phyloP scores from a whole-genome alignment of 2,329 filamentous ascomycete genomes.

The Mycosphaerella sp. region DNA sequence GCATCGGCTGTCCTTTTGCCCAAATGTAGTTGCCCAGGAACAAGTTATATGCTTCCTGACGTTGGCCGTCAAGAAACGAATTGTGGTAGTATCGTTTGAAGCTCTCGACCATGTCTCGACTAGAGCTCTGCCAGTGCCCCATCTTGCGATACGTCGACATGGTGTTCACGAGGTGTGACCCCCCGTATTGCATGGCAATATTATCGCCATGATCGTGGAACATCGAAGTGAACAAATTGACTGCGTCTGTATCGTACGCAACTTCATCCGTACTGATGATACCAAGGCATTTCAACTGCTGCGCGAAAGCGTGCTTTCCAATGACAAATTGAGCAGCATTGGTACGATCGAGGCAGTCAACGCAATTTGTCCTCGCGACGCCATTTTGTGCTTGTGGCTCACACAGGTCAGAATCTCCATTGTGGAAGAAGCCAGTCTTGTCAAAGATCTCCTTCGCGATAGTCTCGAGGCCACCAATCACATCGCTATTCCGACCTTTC shows the following conservation, averaged over 20 bases:
- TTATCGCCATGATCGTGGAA: slow-evolving; percentile 94
- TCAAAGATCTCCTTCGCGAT: slow-evolving; percentile 84
- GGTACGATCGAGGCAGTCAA: slow-evolving; percentile 93
- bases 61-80: slow-evolving; percentile 93
- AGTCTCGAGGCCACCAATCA: slow-evolving; percentile 82
- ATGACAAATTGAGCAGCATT: slow-evolving; percentile 98
- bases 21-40: slow-evolving; percentile 97
- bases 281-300: slow-evolving; percentile 86
- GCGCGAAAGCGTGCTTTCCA: slow-evolving; percentile 83
- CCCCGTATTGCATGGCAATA: slow-evolving; percentile 95
- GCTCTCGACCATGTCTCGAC: slow-evolving; percentile 96
- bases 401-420: slow-evolving; percentile 65
- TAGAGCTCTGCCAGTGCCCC: slow-evolving; percentile 97
- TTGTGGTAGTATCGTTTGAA: slow-evolving; percentile 99
- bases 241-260: slow-evolving; percentile 90
- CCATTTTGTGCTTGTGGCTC: slow-evolving; percentile 76
- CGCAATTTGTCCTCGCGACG: slow-evolving; percentile 91
- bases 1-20: slow-evolving; percentile 77
- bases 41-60: slow-evolving; percentile 95
- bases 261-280: slow-evolving; percentile 72
- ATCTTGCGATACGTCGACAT: slow-evolving; percentile 99
- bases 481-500: slow-evolving; percentile 84
- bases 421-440: slow-evolving; percentile 90
- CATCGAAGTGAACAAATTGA: slow-evolving; percentile 97
- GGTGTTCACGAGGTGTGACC: slow-evolving; percentile 95